Percentiles rank a stretch among this genome's conserved stretches.
Evolutionary conservation across 371 early-diverging fungal genomes (phyloP).

Genomic region (Nosema muscidifuracis): DNA sequence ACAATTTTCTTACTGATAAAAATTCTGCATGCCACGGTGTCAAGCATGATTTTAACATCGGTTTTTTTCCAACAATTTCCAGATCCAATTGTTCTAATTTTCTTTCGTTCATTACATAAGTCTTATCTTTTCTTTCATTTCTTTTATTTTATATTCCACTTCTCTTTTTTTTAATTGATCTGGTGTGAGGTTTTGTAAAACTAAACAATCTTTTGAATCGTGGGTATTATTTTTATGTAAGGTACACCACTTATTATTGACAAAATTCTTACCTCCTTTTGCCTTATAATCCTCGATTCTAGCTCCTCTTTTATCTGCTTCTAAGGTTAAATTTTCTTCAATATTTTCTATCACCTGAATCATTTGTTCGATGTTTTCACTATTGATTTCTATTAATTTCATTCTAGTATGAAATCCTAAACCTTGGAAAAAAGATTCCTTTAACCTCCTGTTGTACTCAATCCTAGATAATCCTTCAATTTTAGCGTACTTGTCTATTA

Average conservation of each 20-base stretch:
- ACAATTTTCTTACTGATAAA: not conserved
- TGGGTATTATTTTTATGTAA: not conserved
- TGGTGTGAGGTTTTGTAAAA: not conserved
- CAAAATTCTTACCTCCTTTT: not conserved
- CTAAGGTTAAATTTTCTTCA: not conserved
- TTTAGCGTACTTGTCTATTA: not conserved
- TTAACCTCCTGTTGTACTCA: constrained; percentile 6
- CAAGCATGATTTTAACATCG: not conserved
- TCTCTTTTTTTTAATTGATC: not conserved
- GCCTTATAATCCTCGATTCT: not conserved
- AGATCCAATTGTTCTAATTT: not conserved
- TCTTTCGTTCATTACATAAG: not conserved
- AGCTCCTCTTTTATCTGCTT: not conserved
- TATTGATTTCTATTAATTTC: not conserved
- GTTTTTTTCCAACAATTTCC: not conserved
- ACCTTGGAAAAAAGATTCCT: not conserved
- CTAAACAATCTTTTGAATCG: not conserved
- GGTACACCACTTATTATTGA: constrained; percentile 3
- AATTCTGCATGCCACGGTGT: not conserved
- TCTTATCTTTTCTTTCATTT: not conserved
- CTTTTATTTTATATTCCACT: not conserved
- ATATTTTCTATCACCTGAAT: not conserved
- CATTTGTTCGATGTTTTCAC: not conserved
- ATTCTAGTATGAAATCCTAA: constrained; percentile 4
- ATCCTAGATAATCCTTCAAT: not conserved